Conservation (phyloP, 2,329 filamentous ascomycete genomes). For the Colletotrichum orbiculare region DNA sequence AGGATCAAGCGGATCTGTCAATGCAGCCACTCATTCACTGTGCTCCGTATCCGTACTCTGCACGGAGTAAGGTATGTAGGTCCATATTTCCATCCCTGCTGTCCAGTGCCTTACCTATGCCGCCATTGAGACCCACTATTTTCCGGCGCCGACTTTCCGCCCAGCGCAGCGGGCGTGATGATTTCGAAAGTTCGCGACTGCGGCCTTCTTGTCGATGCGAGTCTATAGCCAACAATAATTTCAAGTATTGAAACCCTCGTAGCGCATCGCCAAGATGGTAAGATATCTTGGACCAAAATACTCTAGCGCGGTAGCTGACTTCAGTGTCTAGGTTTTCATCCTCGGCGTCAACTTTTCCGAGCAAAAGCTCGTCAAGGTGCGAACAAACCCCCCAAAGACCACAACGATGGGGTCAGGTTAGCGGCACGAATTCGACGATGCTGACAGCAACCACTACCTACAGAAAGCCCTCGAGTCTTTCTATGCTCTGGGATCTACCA, state of each 20-base stretch:
- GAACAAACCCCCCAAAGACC: slow-evolving; percentile 44
- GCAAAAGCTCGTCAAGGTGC: slow-evolving; percentile 81
- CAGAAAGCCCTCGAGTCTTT: slow-evolving; percentile 83
- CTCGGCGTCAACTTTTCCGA: slow-evolving; percentile 89
- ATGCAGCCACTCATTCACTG: slow-evolving; percentile 11
- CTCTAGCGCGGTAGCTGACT: neutral
- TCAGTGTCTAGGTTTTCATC: slow-evolving; percentile 76
- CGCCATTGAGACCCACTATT: slow-evolving; percentile 24
- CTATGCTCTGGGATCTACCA: slow-evolving; percentile 82
- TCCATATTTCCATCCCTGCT: no score
- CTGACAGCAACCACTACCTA: slow-evolving; percentile 13
- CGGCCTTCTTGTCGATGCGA: no score
- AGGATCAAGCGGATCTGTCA: slow-evolving; percentile 13
- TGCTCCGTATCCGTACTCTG: no score
- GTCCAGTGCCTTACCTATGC: neutral
- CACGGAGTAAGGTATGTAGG: no score
- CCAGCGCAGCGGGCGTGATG: neutral
- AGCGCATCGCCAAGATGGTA: slow-evolving; percentile 26
- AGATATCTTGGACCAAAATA: neutral
- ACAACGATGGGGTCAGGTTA: neutral
- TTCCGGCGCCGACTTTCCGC: slow-evolving; percentile 34
- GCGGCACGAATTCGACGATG: slow-evolving; percentile 9
- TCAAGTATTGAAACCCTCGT: neutral
- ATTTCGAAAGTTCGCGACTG: slow-evolving; percentile 32
- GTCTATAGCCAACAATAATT: neutral